Evolutionary conservation across 441 rosid genomes (phyloP).

Genomic region (Gossypium lobatum): DNA sequence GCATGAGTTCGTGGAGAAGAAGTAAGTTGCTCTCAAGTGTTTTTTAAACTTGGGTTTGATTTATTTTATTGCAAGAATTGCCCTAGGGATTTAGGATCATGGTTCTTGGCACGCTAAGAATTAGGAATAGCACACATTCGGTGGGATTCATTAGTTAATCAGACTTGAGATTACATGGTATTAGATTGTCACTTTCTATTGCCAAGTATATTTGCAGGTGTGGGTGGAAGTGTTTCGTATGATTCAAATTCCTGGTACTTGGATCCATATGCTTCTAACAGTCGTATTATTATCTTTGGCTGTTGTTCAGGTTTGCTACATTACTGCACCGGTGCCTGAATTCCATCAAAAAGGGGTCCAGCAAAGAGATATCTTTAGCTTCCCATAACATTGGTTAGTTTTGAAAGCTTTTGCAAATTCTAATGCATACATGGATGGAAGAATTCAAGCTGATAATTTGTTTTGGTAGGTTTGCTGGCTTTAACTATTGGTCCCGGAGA

Average conservation of each 20-base stretch:
- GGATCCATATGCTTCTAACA: neutral
- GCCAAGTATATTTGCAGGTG: neutral
- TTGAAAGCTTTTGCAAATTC: neutral
- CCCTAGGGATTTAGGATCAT: neutral
- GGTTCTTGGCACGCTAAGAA: neutral
- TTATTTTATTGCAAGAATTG: neutral
- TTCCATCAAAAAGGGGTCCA: slow-evolving; percentile 66
- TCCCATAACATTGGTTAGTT: slow-evolving; percentile 65
- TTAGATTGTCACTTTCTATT: neutral
- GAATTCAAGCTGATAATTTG: neutral
- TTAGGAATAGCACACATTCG: neutral
- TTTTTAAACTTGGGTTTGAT: neutral
- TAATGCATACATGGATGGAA: neutral
- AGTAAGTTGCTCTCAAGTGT: slow-evolving; percentile 33
- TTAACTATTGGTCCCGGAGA: slow-evolving; percentile 71
- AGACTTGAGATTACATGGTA: neutral
- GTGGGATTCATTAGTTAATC: neutral
- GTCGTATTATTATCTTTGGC: slow-evolving; percentile 8
- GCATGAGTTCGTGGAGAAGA: slow-evolving; percentile 69
- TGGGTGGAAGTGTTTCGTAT: neutral
- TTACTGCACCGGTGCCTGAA: slow-evolving; percentile 61
- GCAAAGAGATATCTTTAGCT: slow-evolving; percentile 63
- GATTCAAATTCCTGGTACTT: neutral
- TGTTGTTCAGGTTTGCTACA: slow-evolving; percentile 62
- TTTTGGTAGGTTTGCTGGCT: slow-evolving; percentile 65